Base-by-base conservation (phyloP, 2,329 filamentous ascomycete genomes). In the Ceratocystis alfenasii region DNA sequence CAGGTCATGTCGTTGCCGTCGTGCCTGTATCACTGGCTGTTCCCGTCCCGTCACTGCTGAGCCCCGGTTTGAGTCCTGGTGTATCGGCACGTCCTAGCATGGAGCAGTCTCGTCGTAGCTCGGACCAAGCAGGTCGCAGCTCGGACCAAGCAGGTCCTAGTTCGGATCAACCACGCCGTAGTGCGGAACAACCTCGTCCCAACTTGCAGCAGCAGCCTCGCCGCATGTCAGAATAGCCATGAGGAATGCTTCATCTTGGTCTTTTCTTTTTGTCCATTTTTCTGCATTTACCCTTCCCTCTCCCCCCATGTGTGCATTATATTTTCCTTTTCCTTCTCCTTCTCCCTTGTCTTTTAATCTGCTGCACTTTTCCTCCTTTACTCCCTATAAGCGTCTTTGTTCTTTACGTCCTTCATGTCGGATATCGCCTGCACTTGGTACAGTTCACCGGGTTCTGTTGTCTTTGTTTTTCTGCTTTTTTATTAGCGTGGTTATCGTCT, bases 401-500 rank as follows among this genome's bases (percentile, higher is more conserved):
- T 57, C 53, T 57, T 30, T 8, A 4, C 20, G 10, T n/a, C n/a
- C 28, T n/a, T 59, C 28, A 36, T 59, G 53, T 59, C 10, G 53
- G 28, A n/a, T 25, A 59, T 59, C 5, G 8, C 15, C 1, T 17
- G 28, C 53, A 33, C 53, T 59, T 59, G 53, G 53, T 59, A 17
- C 28, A 20, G 53, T 30, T 33, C 53, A 33, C 53, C 3, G 25
- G 28, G 28, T 36, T 20, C 15, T 7, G 12, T 41, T 20, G 28
- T 59, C 28, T 59, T 36, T 25, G 53, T 36, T 59, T 20, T 30
- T 36, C 5, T 30, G 25, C 15, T 33, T 15, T 57, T 33, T 30
- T 59, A 59, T 59, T 25, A 59, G 53, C 53, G 53, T 33, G 25
- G 3, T 59, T 36, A 59, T 59, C 33, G 17, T 59, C 28, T 59